Evolutionary conservation across 2,329 filamentous ascomycete species (phyloP), one percentile per base, ranked within the genome.

Genomic region (Xylaria sp.): DNA sequence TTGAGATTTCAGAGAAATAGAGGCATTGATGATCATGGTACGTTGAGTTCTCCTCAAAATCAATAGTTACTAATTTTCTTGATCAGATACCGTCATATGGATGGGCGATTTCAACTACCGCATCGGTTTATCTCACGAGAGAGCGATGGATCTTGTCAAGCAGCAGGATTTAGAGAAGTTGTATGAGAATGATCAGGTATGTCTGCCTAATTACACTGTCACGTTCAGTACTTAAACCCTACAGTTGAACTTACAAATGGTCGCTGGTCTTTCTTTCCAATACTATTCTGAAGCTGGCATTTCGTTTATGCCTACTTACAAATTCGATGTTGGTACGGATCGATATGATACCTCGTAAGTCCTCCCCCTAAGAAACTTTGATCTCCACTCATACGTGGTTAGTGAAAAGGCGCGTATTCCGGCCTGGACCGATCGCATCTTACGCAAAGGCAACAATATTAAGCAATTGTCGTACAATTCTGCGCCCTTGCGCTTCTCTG

Each of bases 101-200:
- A 84, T 97, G 41, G 95, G 95, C 4, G 95, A 99, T 75, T 99
- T 99, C 81, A 99, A 99, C 74, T 99, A 99, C 76, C 90, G 95
- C 17, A 96, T 99, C 70, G 94, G 93, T 1, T 82, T 98, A 59
- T 85, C 84, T 44, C 87, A 92, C 66, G 92, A 97, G 38, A 88
- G 84, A 62, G 91, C 92, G 7, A 89, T 91, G 67, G 85, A 88
- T 31, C 79, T 96, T 9, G 87, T 97, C 56, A 85, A 89, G 69
- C 83, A 85, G 56, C 81, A 85, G 25, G 90, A 97, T 71, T 81
- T 96, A 10, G 90, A 90, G 58, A 88, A 84, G 17, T 78, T 98
- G 51, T 96, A 97, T 73, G 90, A 95, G 64, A 96, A 97, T 70
- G 94, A 98, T 72, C 93, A 97, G 81, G 87, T 89, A 78, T 59